Conservation (phyloP, 1,139 yeast genomes). For the Blastobotrys ciferrii region DNA sequence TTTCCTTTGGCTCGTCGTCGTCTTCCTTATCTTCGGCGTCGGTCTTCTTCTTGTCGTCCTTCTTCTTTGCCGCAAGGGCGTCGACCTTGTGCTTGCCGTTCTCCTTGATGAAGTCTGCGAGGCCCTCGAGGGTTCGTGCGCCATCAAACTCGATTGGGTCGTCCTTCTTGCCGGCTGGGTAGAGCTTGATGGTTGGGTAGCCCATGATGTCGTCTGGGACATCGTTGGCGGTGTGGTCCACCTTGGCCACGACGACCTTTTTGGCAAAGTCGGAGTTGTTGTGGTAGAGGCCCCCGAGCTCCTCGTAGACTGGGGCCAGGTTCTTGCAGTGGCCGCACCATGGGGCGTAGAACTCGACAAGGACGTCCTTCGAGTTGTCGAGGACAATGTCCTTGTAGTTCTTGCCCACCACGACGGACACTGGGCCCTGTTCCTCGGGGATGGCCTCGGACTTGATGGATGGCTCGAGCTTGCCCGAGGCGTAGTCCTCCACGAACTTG, state of each 20-base stretch:
- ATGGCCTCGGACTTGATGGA: conserved; percentile 81
- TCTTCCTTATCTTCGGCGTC: conserved; percentile 17
- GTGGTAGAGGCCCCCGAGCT: conserved; percentile 68
- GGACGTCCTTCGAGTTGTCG: conserved; percentile 75
- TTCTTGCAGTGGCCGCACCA: conserved; percentile 99
- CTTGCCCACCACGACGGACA: conserved; percentile 77
- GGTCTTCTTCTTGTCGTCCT: conserved; percentile 39
- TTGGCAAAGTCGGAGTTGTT: conserved; percentile 41
- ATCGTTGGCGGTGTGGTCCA: conserved; percentile 89
- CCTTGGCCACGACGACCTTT: conserved; percentile 73
- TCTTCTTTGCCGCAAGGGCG: conserved; percentile 40
- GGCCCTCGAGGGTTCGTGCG: conserved; percentile 69
- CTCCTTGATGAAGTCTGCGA: conserved; percentile 67
- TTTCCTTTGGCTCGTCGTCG: conserved; percentile 35
- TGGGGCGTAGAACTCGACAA: conserved; percentile 94
- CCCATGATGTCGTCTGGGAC: conserved; percentile 80
- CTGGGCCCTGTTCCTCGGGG: conserved; percentile 78
- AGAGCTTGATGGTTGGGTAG: conserved; percentile 89
- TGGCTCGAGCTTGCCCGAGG: conserved; percentile 65
- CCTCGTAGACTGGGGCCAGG: conserved; percentile 89
- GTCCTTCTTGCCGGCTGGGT: conserved; percentile 86
- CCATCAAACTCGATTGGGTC: conserved; percentile 70
- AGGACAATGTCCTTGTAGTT: conserved; percentile 70
- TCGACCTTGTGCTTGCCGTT: conserved; percentile 61
- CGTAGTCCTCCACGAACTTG: conserved; percentile 61